These are phyloP conservation scores for Agastache rugosa DNA, from an alignment of 257 asterid genomes.

Conservation along the genomic window DNA sequence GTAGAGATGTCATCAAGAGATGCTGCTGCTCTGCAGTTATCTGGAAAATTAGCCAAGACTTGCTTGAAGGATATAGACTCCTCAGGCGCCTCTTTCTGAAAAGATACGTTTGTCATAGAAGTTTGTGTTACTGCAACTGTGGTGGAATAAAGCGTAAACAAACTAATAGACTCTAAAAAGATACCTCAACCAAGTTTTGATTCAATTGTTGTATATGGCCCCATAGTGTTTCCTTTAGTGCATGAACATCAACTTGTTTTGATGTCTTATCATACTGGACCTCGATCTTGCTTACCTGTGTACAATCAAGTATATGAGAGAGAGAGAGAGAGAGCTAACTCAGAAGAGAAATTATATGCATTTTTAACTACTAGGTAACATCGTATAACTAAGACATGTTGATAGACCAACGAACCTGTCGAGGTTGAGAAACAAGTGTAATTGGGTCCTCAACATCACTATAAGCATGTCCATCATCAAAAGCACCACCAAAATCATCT, in stretches of 20 bases:
- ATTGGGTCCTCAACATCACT: constrained; percentile 66
- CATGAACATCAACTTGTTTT: constrained; percentile 94
- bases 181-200: constrained; percentile 56
- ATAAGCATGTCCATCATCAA: constrained; percentile 61
- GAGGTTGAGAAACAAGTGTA: constrained; percentile 91
- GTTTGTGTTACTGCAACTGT: constrained; percentile 5
- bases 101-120: constrained; percentile 10
- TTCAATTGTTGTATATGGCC: constrained; percentile 56
- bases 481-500: constrained; percentile 60
- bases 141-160: not conserved
- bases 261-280: constrained; percentile 88
- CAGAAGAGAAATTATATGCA: not conserved
- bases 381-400: not conserved
- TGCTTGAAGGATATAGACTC: constrained; percentile 69
- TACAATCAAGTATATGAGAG: not conserved
- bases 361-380: not conserved
- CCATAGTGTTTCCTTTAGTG: constrained; percentile 90
- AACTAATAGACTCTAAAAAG: not conserved
- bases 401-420: constrained; percentile 68
- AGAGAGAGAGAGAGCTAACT: constrained; percentile 1
- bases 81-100: constrained; percentile 45
- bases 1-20: constrained; percentile 74
- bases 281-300: constrained; percentile 83
- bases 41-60: constrained; percentile 67
- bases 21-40: constrained; percentile 65